These are phyloP conservation scores for Dimargaris cristalligena DNA, from an alignment of 192 early-diverging fungal genomes.

Conservation along the genomic window DNA sequence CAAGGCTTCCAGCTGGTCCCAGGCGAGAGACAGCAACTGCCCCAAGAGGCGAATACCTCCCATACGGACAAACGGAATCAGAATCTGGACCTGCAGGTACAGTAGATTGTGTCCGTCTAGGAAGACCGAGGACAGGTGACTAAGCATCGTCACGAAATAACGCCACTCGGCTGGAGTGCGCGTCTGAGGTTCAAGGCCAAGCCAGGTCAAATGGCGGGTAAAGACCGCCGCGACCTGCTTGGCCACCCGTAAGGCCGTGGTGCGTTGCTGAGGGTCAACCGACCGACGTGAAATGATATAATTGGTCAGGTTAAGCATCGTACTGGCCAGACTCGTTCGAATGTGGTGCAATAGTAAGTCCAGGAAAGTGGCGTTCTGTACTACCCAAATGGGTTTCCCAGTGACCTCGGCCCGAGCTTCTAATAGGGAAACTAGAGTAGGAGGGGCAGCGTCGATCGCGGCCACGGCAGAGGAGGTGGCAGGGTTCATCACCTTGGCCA, in stretches of 20 bases:
- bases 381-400: not conserved
- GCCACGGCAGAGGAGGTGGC: no score
- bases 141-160: not conserved
- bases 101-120: not conserved
- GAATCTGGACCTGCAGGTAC: not conserved
- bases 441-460: no score
- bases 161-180: not conserved
- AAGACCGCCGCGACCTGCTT: not conserved
- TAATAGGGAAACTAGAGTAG: not conserved
- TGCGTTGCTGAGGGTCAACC: not conserved
- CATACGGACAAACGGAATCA: not conserved
- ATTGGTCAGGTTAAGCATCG: not conserved
- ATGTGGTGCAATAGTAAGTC: constrained; percentile 15
- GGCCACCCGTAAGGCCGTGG: not conserved
- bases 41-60: not conserved
- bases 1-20: constrained; percentile 15
- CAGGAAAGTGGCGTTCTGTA: constrained; percentile 5
- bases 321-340: constrained; percentile 15
- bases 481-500: constrained; percentile 1
- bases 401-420: not conserved
- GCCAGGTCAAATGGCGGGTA: not conserved
- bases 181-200: not conserved
- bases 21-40: not conserved
- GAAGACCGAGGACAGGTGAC: constrained; percentile 1
- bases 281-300: not conserved